phyloP scores from a whole-genome alignment of 225 moss, liverwort and hornwort species.

The Physcomitrellopsis africana region DNA sequence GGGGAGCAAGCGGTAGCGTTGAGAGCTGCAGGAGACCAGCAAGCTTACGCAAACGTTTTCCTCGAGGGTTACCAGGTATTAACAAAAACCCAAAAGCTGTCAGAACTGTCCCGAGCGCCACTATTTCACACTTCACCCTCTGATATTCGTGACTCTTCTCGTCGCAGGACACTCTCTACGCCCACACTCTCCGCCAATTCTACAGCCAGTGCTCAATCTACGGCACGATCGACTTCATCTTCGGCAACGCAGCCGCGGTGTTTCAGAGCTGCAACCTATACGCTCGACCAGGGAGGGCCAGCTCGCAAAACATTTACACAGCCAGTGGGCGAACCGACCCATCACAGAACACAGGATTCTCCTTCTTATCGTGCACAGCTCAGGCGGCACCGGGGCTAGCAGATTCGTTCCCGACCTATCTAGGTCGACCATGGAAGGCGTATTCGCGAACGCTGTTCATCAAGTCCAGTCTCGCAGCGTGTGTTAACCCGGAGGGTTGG shows the following conservation, averaged over 20 bases:
- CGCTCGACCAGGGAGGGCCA: conserved; percentile 47
- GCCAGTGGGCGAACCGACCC: conserved; percentile 81
- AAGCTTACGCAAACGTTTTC: conserved; percentile 64
- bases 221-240: conserved; percentile 93
- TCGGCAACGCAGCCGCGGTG: conserved; percentile 84
- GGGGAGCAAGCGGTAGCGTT: conserved; percentile 92
- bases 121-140: neutral
- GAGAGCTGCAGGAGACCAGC: conserved; percentile 69
- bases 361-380: conserved; percentile 57
- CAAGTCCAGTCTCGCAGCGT: conserved; percentile 45
- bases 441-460: conserved; percentile 57
- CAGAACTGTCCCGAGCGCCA: neutral
- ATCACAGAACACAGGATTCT: conserved; percentile 70
- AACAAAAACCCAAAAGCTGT: no score
- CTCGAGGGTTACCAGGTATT: conserved; percentile 66
- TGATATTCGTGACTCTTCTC: neutral
- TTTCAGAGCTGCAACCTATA: conserved; percentile 68
- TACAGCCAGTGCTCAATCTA: conserved; percentile 66
- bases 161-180: conserved; percentile 76
- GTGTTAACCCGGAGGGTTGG: conserved; percentile 58
- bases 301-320: conserved; percentile 77
- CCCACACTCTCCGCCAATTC: conserved; percentile 78
- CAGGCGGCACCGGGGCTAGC: conserved; percentile 49
- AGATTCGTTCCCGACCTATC: conserved; percentile 53
- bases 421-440: conserved; percentile 64